Evolutionary conservation across 2,329 filamentous ascomycete genomes (phyloP).

Genomic region (Xylaria sp.): DNA sequence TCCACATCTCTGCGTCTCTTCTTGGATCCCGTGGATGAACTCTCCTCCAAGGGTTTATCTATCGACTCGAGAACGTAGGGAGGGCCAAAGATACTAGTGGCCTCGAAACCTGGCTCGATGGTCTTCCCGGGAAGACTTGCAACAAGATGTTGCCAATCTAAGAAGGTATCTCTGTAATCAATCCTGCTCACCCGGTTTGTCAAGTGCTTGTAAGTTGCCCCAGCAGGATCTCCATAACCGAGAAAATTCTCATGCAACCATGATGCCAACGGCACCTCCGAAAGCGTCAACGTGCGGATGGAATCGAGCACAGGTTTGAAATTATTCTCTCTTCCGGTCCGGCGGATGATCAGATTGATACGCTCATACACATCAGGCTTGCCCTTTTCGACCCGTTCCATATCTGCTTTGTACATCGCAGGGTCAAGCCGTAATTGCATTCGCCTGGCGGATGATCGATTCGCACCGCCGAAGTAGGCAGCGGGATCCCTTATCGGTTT

Average conservation of each 20-base stretch:
- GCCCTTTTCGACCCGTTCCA: conserved; percentile 57
- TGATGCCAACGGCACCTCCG: conserved; percentile 76
- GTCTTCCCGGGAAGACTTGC: conserved; percentile 85
- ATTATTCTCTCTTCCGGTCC: conserved; percentile 88
- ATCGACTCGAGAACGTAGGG: conserved; percentile 77
- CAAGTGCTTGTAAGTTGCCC: conserved; percentile 79
- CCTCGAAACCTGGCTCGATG: conserved; percentile 70
- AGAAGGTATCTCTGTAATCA: conserved; percentile 89
- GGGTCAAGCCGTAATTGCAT: conserved; percentile 79
- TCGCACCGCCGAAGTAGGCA: conserved; percentile 58
- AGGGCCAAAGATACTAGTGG: conserved; percentile 69
- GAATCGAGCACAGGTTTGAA: conserved; percentile 92
- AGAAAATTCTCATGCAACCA: conserved; percentile 97
- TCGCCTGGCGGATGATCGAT: conserved; percentile 56
- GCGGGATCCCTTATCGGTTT: conserved; percentile 61
- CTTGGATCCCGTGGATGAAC: conserved; percentile 62
- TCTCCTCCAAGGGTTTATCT: conserved; percentile 47
- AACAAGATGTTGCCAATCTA: conserved; percentile 90
- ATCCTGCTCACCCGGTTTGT: conserved; percentile 71
- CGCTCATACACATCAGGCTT: conserved; percentile 73
- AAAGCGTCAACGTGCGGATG: conserved; percentile 77
- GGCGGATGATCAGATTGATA: conserved; percentile 80
- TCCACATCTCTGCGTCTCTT: conserved; percentile 81
- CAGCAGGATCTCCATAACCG: conserved; percentile 90
- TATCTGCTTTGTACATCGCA: conserved; percentile 70